A percentile compares a stretch with the other conserved stretches of the same genome.
These are phyloP conservation scores for Talaromyces marneffei DNA, from an alignment of 2,329 filamentous ascomycete genomes.

Conservation along the genomic window DNA sequence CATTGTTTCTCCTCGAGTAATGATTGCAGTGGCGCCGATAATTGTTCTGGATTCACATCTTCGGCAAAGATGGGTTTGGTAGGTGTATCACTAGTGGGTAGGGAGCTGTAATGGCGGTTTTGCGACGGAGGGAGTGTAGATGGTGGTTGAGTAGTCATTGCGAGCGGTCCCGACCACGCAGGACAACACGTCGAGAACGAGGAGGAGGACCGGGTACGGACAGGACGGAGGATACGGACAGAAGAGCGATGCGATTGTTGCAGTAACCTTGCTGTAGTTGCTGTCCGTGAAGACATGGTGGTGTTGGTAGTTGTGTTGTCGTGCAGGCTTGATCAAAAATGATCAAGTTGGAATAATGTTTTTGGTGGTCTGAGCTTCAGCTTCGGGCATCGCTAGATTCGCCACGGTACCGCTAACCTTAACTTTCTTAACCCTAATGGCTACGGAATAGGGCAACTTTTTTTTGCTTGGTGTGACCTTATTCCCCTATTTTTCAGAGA, in stretches of 20 bases:
- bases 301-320: not conserved
- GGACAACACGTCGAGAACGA: not conserved
- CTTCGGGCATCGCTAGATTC: not conserved
- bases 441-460: not conserved
- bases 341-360: not conserved
- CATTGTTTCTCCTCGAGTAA: slow-evolving; percentile 27
- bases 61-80: slow-evolving; percentile 22
- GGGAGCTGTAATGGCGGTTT: not conserved
- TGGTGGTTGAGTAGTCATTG: not conserved
- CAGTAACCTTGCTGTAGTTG: not conserved
- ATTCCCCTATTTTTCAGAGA: not conserved
- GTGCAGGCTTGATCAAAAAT: not conserved
- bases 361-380: not conserved
- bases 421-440: not conserved
- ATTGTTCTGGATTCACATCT: slow-evolving; percentile 24
- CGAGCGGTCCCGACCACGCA: not conserved
- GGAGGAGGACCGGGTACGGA: not conserved
- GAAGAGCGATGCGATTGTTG: not conserved
- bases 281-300: not conserved
- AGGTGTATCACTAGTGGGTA: not conserved
- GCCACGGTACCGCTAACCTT: not conserved
- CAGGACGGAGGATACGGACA: not conserved
- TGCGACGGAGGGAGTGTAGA: not conserved
- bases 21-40: slow-evolving; percentile 20
- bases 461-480: not conserved